A percentile compares a stretch with the other conserved stretches of the same genome.
phyloP scores from a whole-genome alignment of 2,329 filamentous ascomycete species.

The Fusarium gaditjirri region DNA sequence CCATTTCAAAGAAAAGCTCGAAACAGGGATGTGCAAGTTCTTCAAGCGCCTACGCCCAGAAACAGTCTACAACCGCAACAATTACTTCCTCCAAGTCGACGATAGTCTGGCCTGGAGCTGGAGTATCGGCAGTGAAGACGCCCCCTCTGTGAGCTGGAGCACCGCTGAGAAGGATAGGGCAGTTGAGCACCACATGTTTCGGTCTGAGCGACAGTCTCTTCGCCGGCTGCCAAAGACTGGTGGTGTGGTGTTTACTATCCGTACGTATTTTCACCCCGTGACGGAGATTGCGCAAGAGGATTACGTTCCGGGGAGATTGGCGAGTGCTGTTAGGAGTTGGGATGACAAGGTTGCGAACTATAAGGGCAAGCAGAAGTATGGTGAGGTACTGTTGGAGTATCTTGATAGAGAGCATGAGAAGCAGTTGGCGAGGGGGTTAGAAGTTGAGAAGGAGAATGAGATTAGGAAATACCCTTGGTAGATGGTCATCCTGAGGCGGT shows the following conservation, averaged over 20 bases:
- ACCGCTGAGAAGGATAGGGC: constrained; percentile 79
- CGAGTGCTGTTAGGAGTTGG: constrained; percentile 84
- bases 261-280: constrained; percentile 82
- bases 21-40: constrained; percentile 84
- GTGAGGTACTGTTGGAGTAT: constrained; percentile 78
- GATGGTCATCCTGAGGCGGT: neutral
- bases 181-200: constrained; percentile 79
- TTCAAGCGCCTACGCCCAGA: constrained; percentile 78
- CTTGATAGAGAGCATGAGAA: constrained; percentile 78
- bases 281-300: constrained; percentile 75
- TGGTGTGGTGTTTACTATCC: constrained; percentile 77
- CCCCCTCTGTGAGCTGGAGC: constrained; percentile 72
- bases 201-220: constrained; percentile 79
- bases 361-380: constrained; percentile 81
- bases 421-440: constrained; percentile 75
- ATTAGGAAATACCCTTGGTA: constrained; percentile 70
- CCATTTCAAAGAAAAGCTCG: constrained; percentile 75
- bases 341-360: constrained; percentile 80
- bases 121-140: constrained; percentile 80
- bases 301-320: constrained; percentile 81
- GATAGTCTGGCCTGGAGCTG: constrained; percentile 79
- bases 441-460: constrained; percentile 69
- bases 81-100: constrained; percentile 91
- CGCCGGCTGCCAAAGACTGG: constrained; percentile 68
- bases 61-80: constrained; percentile 73